These are phyloP conservation scores for Bothia castanella DNA, from an alignment of 1,284 basidiomycete species.

Conservation along the genomic window DNA sequence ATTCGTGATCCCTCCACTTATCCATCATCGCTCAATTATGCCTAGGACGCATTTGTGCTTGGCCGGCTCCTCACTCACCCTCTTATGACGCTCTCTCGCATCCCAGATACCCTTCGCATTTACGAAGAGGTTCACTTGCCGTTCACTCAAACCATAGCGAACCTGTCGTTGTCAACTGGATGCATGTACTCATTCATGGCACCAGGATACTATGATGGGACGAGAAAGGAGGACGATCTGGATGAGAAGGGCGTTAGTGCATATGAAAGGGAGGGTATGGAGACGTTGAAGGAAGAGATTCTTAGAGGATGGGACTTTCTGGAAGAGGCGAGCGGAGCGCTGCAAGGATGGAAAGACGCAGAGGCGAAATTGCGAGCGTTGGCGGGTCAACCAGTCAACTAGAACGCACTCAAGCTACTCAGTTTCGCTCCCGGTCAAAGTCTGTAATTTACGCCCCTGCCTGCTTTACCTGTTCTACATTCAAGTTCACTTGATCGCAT, in stretches of 20 bases:
- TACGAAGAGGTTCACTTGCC: slow-evolving; percentile 33
- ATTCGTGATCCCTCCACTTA: not conserved
- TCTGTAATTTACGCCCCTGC: too few relatives aligned
- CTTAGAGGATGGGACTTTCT: slow-evolving; percentile 1
- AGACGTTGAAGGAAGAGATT: slow-evolving; percentile 2
- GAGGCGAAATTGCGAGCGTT: not conserved
- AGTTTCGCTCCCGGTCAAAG: too few relatives aligned
- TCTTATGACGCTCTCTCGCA: slow-evolving; percentile 16
- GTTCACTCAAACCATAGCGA: slow-evolving; percentile 12
- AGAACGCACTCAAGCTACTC: too few relatives aligned
- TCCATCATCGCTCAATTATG: slow-evolving; percentile 25
- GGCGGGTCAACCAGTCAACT: too few relatives aligned
- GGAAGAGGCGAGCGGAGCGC: not conserved
- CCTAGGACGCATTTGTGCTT: too few relatives aligned
- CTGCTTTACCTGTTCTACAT: too few relatives aligned
- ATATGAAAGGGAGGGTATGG: slow-evolving; percentile 9
- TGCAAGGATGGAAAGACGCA: slow-evolving; percentile 14
- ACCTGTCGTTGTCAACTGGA: slow-evolving; percentile 11
- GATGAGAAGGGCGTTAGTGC: slow-evolving; percentile 14
- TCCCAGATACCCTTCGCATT: slow-evolving; percentile 25
- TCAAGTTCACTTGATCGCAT: too few relatives aligned
- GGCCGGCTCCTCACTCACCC: too few relatives aligned
- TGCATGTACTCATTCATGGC: slow-evolving; percentile 14
- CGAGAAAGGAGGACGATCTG: slow-evolving; percentile 5
- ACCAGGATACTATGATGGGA: slow-evolving; percentile 24